These are phyloP conservation scores for Thymus quinquecostatus DNA, from an alignment of 257 asterid species.

Conservation along the genomic window DNA sequence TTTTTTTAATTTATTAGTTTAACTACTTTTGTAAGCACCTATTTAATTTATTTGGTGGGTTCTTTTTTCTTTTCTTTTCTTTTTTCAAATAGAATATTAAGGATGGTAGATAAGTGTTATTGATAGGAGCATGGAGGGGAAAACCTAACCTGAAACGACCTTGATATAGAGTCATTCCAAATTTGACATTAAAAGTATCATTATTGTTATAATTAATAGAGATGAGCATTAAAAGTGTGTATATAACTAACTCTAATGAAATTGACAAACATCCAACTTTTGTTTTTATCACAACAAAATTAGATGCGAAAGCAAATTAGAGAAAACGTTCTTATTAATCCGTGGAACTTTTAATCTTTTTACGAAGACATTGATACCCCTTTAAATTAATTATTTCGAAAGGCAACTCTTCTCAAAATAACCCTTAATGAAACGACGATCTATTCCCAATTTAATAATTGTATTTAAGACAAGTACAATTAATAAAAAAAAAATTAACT, in stretches of 20 bases:
- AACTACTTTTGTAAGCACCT: too few species aligned
- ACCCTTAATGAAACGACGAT: not conserved
- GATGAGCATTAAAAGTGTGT: not conserved
- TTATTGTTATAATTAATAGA: not conserved
- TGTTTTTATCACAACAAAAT: not conserved
- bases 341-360: not conserved
- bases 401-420: not conserved
- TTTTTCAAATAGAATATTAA: too few species aligned
- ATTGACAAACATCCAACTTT: conserved; percentile 21
- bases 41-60: too few species aligned
- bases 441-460: not conserved
- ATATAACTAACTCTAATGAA: conserved; percentile 21
- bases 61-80: too few species aligned
- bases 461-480: not conserved
- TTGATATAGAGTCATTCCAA: not conserved
- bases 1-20: too few species aligned
- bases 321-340: not conserved
- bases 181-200: not conserved
- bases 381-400: too few species aligned
- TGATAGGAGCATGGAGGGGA: too few species aligned
- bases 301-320: not conserved
- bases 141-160: conserved; percentile 8
- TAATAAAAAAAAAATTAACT: not conserved
- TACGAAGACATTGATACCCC: not conserved
- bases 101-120: not conserved